Evolutionary conservation across 116 monocot species (phyloP).

Genomic region (Iris pallida): DNA sequence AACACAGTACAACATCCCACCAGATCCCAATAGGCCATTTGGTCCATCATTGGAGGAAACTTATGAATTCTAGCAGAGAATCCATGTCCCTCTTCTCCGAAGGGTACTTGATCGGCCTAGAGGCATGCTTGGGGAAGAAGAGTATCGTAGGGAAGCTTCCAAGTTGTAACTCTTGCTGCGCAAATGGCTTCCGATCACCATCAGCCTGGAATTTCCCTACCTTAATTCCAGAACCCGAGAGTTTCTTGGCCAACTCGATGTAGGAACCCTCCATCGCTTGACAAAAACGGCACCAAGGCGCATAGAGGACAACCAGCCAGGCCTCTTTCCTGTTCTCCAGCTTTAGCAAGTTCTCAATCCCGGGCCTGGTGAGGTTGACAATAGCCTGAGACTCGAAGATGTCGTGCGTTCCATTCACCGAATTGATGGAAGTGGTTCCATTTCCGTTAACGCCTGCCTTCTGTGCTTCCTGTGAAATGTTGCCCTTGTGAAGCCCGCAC

Average conservation of each 20-base stretch:
- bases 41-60: conserved; percentile 50
- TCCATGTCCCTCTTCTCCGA: conserved; percentile 79
- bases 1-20: neutral
- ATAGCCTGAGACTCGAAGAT: conserved; percentile 50
- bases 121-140: conserved; percentile 68
- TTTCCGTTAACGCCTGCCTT: conserved; percentile 14
- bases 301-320: conserved; percentile 88
- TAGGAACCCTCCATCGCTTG: conserved; percentile 89
- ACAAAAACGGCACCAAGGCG: conserved; percentile 89
- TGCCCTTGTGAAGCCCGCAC: conserved; percentile 90
- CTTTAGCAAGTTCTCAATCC: conserved; percentile 68
- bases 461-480: conserved; percentile 32
- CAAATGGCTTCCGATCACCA: conserved; percentile 69
- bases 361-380: conserved; percentile 60
- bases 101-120: conserved; percentile 69
- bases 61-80: conserved; percentile 67
- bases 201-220: conserved; percentile 76
- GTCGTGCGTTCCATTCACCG: conserved; percentile 29
- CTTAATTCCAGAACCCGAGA: conserved; percentile 54
- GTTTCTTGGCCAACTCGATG: conserved; percentile 55
- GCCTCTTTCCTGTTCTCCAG: conserved; percentile 64
- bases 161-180: conserved; percentile 58
- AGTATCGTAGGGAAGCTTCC: conserved; percentile 90
- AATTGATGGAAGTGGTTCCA: conserved; percentile 1
- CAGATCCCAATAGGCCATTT: neutral